Evolutionary conservation across 164 flowering plant species (phyloP).

Genomic region (Umbilicus rupestris): DNA sequence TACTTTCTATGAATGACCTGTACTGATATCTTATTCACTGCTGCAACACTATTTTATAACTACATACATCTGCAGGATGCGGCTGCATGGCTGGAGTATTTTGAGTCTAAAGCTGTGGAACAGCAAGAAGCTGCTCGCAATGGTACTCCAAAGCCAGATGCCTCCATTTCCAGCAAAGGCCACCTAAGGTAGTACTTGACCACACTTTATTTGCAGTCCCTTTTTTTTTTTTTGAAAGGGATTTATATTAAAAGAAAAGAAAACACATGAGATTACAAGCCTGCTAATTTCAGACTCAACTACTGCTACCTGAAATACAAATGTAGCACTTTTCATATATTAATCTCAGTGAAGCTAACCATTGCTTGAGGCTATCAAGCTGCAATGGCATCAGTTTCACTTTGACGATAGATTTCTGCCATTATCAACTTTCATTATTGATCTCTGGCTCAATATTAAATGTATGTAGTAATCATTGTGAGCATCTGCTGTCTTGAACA

Average conservation of each 20-base stretch:
- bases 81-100: slow-evolving; percentile 95
- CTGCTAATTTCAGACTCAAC: too few relatives aligned
- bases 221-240: too few relatives aligned
- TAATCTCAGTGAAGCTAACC: too few relatives aligned
- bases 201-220: not conserved
- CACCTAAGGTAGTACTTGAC: slow-evolving; percentile 58
- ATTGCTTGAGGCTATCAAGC: not conserved
- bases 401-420: too few relatives aligned
- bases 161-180: slow-evolving; percentile 95
- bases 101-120: slow-evolving; percentile 87
- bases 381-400: too few relatives aligned
- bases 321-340: too few relatives aligned
- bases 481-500: slow-evolving; percentile 17
- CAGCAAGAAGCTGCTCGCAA: slow-evolving; percentile 99
- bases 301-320: too few relatives aligned
- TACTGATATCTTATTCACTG: not conserved
- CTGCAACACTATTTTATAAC: not conserved
- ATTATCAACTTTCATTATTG: not conserved
- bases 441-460: not conserved
- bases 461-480: not conserved
- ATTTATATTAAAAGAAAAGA: too few relatives aligned
- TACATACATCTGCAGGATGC: slow-evolving; percentile 54
- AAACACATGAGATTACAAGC: too few relatives aligned
- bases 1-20: too few relatives aligned
- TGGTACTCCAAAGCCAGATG: slow-evolving; percentile 95